Percentiles rank a stretch among this genome's conserved stretches.
Conservation (phyloP, 192 early-diverging fungal genomes). For the Coemansia sp. region DNA sequence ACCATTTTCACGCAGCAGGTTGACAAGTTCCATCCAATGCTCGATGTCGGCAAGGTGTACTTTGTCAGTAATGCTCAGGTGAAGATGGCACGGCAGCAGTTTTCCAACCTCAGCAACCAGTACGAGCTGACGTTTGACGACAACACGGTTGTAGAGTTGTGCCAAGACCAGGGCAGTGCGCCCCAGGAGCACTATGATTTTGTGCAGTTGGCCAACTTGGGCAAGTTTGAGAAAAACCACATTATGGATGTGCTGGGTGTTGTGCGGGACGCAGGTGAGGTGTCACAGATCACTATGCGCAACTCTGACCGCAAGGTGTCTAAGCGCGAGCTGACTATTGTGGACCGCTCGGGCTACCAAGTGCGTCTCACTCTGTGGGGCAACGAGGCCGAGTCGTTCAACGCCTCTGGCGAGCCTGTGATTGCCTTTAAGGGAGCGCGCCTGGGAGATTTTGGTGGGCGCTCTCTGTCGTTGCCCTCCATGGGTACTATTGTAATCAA, state of each 20-base stretch:
- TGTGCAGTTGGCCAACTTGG: slow-evolving; percentile 64
- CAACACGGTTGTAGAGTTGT: slow-evolving; percentile 60
- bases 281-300: slow-evolving; percentile 60
- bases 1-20: slow-evolving; percentile 92
- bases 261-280: slow-evolving; percentile 57
- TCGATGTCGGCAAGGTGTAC: slow-evolving; percentile 81
- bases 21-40: slow-evolving; percentile 66
- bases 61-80: slow-evolving; percentile 79
- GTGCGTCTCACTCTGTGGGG: slow-evolving; percentile 88
- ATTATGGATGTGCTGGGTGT: slow-evolving; percentile 79
- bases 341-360: slow-evolving; percentile 67
- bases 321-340: slow-evolving; percentile 82
- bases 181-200: slow-evolving; percentile 60
- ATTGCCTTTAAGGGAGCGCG: slow-evolving; percentile 81
- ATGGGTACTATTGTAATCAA: slow-evolving; percentile 55
- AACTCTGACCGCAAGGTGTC: slow-evolving; percentile 44
- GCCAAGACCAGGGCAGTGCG: slow-evolving; percentile 29
- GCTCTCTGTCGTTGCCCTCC: slow-evolving; percentile 54
- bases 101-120: slow-evolving; percentile 77
- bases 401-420: slow-evolving; percentile 52
- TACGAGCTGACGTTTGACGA: slow-evolving; percentile 88
- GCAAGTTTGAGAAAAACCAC: slow-evolving; percentile 64
- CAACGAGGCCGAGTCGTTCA: slow-evolving; percentile 67
- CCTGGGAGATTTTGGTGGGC: slow-evolving; percentile 84
- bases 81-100: slow-evolving; percentile 80